These are phyloP conservation scores for Podila minutissima DNA, from an alignment of 192 early-diverging fungal genomes.

Conservation along the genomic window DNA sequence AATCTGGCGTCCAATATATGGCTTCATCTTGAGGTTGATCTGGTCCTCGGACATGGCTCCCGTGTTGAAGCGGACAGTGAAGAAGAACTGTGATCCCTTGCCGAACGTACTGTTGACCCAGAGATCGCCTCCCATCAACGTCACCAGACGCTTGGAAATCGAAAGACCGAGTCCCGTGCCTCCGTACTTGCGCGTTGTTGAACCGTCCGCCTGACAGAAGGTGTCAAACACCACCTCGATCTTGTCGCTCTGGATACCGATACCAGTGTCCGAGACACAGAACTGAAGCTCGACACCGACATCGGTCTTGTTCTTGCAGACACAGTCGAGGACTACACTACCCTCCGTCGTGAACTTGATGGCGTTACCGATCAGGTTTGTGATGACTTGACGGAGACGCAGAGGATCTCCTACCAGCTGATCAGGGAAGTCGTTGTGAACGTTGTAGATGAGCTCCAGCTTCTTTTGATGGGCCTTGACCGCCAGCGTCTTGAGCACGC, in stretches of 20 bases:
- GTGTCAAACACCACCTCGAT: conserved; percentile 80
- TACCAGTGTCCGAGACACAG: conserved; percentile 83
- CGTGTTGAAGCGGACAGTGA: conserved; percentile 70
- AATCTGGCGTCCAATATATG: conserved; percentile 71
- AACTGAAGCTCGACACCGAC: conserved; percentile 69
- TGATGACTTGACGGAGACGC: conserved; percentile 81
- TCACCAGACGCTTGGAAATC: conserved; percentile 82
- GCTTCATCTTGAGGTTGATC: conserved; percentile 60
- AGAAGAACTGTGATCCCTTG: conserved; percentile 82
- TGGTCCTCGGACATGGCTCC: conserved; percentile 47
- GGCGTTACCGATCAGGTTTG: conserved; percentile 86
- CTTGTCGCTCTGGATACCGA: conserved; percentile 85
- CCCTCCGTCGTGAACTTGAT: conserved; percentile 87
- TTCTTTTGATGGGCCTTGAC: conserved; percentile 81
- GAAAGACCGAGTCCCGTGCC: conserved; percentile 89
- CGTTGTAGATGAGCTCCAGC: conserved; percentile 70
- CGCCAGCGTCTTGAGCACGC: conserved; percentile 76
- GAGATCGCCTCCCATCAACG: conserved; percentile 81
- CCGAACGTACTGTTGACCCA: conserved; percentile 80
- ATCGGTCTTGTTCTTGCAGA: conserved; percentile 46
- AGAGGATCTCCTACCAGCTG: conserved; percentile 79
- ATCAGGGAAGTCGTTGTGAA: conserved; percentile 76
- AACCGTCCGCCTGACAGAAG: conserved; percentile 86
- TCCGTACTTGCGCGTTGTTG: conserved; percentile 85
- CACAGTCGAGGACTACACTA: conserved; percentile 68